Evolutionary conservation across 202 grass and related monocot genomes (phyloP).

Genomic region (Schoenoplectus triqueter): DNA sequence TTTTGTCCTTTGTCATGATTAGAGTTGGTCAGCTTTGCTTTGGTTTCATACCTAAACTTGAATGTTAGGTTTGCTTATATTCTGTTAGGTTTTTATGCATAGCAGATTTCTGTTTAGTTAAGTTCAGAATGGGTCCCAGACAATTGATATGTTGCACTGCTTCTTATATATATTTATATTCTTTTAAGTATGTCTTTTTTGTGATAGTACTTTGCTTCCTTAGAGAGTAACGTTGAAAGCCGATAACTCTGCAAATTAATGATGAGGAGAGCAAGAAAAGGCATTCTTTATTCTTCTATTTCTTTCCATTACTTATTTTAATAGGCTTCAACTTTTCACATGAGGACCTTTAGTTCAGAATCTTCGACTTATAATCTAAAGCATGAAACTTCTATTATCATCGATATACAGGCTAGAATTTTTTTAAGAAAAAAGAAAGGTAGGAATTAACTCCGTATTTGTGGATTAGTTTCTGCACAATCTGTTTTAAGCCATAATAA

Average conservation of each 20-base stretch:
- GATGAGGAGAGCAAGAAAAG: conserved; percentile 8
- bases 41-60: conserved; percentile 8
- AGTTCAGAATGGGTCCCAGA: conserved; percentile 12
- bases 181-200: conserved; percentile 20
- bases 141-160: neutral
- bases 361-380: neutral
- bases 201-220: conserved; percentile 37
- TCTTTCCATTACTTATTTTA: conserved; percentile 38
- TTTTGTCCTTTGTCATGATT: neutral
- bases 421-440: too few relatives aligned
- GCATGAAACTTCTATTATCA: neutral
- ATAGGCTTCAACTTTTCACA: conserved; percentile 34
- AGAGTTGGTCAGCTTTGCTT: neutral
- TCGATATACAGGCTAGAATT: neutral
- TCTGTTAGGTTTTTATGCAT: conserved; percentile 2
- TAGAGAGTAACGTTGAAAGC: conserved; percentile 22
- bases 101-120: conserved; percentile 23
- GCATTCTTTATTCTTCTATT: conserved; percentile 39
- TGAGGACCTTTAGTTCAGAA: conserved; percentile 6
- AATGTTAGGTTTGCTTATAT: conserved; percentile 21
- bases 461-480: too few relatives aligned
- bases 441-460: too few relatives aligned
- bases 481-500: too few relatives aligned
- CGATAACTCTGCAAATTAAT: conserved; percentile 7
- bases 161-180: neutral